phyloP scores from a whole-genome alignment of 352 stramenopile genomes.

The Phytophthora megakarya region DNA sequence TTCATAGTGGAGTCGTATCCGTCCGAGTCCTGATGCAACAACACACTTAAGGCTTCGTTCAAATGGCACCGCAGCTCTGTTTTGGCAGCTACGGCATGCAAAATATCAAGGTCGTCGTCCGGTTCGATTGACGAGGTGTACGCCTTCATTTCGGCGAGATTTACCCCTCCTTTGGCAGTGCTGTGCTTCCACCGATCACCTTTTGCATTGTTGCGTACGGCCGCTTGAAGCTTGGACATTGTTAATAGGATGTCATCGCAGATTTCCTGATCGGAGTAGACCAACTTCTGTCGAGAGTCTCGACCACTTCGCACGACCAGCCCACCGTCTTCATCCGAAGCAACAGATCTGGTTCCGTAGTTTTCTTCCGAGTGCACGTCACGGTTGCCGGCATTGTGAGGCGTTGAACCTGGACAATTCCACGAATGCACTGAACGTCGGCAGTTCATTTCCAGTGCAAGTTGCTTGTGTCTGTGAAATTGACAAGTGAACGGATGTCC shows the following conservation, averaged over 20 bases:
- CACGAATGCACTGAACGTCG: background rate
- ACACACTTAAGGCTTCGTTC: conserved; percentile 67
- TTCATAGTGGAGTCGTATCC: conserved; percentile 57
- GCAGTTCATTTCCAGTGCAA: background rate
- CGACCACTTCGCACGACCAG: conserved; percentile 24
- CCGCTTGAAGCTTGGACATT: conserved; percentile 57
- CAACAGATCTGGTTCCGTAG: conserved; percentile 15
- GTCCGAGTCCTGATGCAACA: conserved; percentile 49
- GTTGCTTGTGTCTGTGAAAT: background rate
- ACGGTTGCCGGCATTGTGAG: background rate
- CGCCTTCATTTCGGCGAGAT: conserved; percentile 52
- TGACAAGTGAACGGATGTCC: background rate
- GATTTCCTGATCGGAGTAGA: conserved; percentile 60
- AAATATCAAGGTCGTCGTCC: conserved; percentile 45
- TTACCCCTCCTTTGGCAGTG: conserved; percentile 40
- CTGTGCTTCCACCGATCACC: conserved; percentile 45
- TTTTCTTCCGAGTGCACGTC: conserved; percentile 20
- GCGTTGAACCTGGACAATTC: background rate
- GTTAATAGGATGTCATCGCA: conserved; percentile 60
- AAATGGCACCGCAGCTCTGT: conserved; percentile 60
- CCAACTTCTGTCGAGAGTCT: conserved; percentile 33
- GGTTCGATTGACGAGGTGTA: conserved; percentile 32
- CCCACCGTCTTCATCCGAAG: conserved; percentile 19
- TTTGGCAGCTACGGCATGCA: conserved; percentile 56
- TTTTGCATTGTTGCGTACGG: conserved; percentile 39